Conservation (phyloP, 805 yeast species). For the Tetrapisispora iriomotensis region DNA sequence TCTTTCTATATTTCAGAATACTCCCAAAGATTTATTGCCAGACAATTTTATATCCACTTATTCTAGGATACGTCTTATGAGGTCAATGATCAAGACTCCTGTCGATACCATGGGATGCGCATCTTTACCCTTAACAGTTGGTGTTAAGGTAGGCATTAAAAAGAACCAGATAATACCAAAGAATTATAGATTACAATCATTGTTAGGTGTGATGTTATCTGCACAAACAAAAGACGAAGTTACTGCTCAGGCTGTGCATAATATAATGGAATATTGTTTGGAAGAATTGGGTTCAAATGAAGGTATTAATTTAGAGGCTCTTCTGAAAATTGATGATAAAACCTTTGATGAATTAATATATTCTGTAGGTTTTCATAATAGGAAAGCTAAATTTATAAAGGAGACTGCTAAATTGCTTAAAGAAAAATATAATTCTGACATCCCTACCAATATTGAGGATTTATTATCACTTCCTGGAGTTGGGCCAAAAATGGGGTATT, state of each 20-base stretch:
- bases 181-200: constrained; percentile 56
- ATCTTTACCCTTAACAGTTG: constrained; percentile 36
- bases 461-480: constrained; percentile 75
- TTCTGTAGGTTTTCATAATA: constrained; percentile 78
- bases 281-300: constrained; percentile 31
- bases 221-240: constrained; percentile 89
- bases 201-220: constrained; percentile 76
- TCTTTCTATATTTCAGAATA: constrained; percentile 1
- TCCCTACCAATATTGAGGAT: constrained; percentile 62
- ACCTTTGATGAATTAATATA: constrained; percentile 57
- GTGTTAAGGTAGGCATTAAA: constrained; percentile 20
- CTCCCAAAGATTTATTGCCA: constrained; percentile 24
- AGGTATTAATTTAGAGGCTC: constrained; percentile 51
- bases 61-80: constrained; percentile 53
- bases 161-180: constrained; percentile 24
- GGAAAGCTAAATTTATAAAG: constrained; percentile 67
- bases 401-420: constrained; percentile 45
- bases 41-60: constrained; percentile 47
- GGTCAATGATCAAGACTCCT: constrained; percentile 60
- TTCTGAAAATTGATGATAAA: constrained; percentile 39
- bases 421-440: constrained; percentile 48
- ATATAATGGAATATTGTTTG: constrained; percentile 42
- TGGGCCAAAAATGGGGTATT: constrained; percentile 90
- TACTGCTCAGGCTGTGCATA: constrained; percentile 61
- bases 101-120: constrained; percentile 89